phyloP scores from a whole-genome alignment of 2,329 filamentous ascomycete species.

The Podosphaera aphanis region DNA sequence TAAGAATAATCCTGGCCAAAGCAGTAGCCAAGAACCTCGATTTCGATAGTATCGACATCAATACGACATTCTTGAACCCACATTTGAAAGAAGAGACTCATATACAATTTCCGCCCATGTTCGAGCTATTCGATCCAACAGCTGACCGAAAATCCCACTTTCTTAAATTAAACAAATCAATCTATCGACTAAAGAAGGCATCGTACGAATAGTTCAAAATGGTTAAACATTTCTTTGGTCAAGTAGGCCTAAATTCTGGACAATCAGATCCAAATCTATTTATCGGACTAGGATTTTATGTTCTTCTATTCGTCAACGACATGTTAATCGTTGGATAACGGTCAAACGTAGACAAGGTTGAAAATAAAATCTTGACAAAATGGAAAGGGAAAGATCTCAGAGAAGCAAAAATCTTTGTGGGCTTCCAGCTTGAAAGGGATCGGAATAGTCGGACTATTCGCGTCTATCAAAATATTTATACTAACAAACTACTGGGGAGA shows the following conservation, averaged over 20 bases:
- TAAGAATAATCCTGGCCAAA: background rate
- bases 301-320: no score
- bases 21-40: background rate
- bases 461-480: background rate
- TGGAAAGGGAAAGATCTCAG: no score
- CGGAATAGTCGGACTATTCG: background rate
- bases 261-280: no score
- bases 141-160: background rate
- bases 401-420: no score
- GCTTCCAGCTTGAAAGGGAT: no score
- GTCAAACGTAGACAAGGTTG: no score
- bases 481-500: background rate
- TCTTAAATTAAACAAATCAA: background rate
- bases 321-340: no score
- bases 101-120: background rate
- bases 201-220: background rate
- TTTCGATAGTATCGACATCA: background rate
- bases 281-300: no score
- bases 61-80: no score
- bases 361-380: no score
- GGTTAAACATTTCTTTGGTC: background rate
- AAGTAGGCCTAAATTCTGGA: no score
- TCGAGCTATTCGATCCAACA: background rate
- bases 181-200: background rate
- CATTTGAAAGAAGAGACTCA: background rate